Evolutionary conservation across 306 rosid genomes (phyloP).

Genomic region (Dalbergia oliveri): DNA sequence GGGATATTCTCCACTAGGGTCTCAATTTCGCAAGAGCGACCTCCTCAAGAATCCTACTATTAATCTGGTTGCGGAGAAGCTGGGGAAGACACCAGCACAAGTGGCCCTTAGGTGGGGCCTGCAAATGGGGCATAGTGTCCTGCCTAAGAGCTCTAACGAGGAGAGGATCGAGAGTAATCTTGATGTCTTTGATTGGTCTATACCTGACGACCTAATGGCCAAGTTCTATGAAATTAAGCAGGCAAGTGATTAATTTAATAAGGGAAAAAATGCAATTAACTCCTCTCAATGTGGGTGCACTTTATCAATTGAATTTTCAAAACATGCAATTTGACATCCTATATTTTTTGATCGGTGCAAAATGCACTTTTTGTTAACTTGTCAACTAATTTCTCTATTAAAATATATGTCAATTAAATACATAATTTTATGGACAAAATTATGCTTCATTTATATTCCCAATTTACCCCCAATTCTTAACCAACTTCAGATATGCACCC

Average conservation of each 20-base stretch:
- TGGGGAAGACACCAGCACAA: constrained; percentile 34
- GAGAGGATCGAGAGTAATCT: constrained; percentile 19
- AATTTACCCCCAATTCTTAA: background rate
- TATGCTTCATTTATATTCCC: too few relatives aligned
- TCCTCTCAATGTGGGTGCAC: too few relatives aligned
- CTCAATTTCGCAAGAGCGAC: background rate
- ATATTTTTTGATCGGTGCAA: too few relatives aligned
- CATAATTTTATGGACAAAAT: too few relatives aligned
- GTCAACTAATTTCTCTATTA: too few relatives aligned
- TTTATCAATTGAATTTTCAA: too few relatives aligned
- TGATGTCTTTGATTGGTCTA: constrained; percentile 34
- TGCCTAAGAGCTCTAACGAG: constrained; percentile 20
- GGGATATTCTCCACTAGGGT: constrained; percentile 35
- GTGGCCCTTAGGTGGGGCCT: constrained; percentile 37
- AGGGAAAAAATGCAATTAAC: too few relatives aligned
- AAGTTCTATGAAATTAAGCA: constrained; percentile 14
- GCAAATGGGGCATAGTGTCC: constrained; percentile 25
- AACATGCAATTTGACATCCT: too few relatives aligned
- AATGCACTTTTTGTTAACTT: too few relatives aligned
- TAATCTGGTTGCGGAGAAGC: constrained; percentile 11
- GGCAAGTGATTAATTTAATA: background rate
- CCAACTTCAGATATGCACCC: too few relatives aligned
- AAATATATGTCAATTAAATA: too few relatives aligned
- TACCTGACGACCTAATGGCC: constrained; percentile 11
- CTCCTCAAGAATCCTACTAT: constrained; percentile 6